phyloP scores from a whole-genome alignment of 2,329 filamentous ascomycete species.

The Phialemonium atrogriseum region DNA sequence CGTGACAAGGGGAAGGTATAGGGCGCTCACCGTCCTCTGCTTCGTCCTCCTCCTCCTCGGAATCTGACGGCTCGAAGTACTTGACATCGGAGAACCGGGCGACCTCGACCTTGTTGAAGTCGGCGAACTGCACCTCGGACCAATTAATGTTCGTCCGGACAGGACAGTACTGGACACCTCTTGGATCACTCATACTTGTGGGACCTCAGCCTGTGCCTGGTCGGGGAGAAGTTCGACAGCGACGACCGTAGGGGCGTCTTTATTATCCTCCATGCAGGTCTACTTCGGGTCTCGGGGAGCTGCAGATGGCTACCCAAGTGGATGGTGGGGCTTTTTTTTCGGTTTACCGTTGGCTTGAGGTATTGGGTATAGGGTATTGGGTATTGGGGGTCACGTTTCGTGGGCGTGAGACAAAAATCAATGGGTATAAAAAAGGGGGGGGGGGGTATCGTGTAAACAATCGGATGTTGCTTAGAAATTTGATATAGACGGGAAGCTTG shows the following conservation, averaged over 20 bases:
- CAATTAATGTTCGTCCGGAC: constrained; percentile 29
- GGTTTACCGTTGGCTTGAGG: constrained; percentile 5
- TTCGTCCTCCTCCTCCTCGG: constrained; percentile 27
- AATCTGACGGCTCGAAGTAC: constrained; percentile 29
- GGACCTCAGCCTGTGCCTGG: constrained; percentile 17
- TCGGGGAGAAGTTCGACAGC: constrained; percentile 20
- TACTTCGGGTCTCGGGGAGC: too few relatives aligned
- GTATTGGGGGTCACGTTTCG: too few relatives aligned
- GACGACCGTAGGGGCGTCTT: constrained; percentile 19
- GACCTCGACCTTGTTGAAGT: constrained; percentile 31
- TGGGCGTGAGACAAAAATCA: too few relatives aligned
- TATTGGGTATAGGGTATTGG: too few relatives aligned
- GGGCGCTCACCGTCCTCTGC: constrained; percentile 10
- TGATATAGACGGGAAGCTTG: neutral
- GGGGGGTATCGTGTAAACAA: too few relatives aligned
- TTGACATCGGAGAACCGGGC: constrained; percentile 33
- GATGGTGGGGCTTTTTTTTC: constrained; percentile 14
- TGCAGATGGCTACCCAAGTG: constrained; percentile 12
- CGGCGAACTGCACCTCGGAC: constrained; percentile 29
- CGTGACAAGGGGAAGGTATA: neutral
- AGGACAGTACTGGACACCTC: constrained; percentile 28
- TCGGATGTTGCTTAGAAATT: too few relatives aligned
- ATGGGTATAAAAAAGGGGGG: too few relatives aligned
- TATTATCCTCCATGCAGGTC: constrained; percentile 23
- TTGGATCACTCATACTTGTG: constrained; percentile 33